Evolutionary conservation across 169 alveolate species (phyloP), one percentile per base, ranked within the genome.

Genomic region (Pseudocohnilembus persalinus): DNA sequence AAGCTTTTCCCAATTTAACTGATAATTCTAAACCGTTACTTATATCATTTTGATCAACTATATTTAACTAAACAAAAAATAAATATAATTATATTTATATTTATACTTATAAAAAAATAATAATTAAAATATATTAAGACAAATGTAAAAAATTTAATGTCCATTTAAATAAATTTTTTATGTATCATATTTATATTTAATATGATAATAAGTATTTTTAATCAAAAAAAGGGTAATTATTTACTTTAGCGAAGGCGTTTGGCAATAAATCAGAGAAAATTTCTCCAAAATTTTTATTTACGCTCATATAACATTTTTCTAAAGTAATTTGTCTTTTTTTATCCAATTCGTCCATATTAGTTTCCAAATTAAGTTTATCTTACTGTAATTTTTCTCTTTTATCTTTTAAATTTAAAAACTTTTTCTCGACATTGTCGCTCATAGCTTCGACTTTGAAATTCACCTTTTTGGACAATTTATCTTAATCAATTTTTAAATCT

Each of bases 251-350:
- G 78, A 92, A 93, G 29, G 99, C 98, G 73, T 96, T 96, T 72
- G 98, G 99, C 31, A 98, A 91, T 84, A 99, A 94, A 29, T 99
- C 96, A 68, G 96, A 93, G 91, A 97, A 99, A 28, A 99, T 99
- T 31, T 95, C 94, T 79, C 96, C 93, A 88, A 99, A 98, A 90
- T 97, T 94, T 78, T 93, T 92, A 88, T 97, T 98, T 33, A 98
- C 99, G 87, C 94, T 89, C 30, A 85, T 83, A 91, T 96, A 98
- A 64, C 98, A 96, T 33, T 96, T 93, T 84, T 94, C 95, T 31
- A 99, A 88, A 31, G 98, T 97, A 79, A 94, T 97, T 83, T 96
- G 93, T 86, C 80, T 97, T 83, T 95, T 96, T 64, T 91, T 96
- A 87, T 98, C 99, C 65, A 98, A 90, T 77, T 97, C 99, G 27